These are phyloP conservation scores for Saccharomycopsis capsularis DNA, from an alignment of 805 yeast species.

Conservation along the genomic window DNA sequence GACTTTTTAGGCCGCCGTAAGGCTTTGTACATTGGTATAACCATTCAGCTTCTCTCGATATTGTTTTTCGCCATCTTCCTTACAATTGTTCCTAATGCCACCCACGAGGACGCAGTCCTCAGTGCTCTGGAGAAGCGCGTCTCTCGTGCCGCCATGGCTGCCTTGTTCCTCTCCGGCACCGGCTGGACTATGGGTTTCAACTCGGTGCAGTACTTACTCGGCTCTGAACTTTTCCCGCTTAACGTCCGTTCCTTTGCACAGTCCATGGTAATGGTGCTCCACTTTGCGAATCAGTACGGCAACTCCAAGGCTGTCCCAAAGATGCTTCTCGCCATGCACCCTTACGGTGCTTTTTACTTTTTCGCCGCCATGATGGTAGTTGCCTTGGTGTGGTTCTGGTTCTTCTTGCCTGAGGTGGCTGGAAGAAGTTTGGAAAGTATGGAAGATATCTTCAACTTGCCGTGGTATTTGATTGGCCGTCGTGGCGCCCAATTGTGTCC, in stretches of 20 bases:
- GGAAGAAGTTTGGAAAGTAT: slow-evolving; percentile 47
- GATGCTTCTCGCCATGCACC: slow-evolving; percentile 40
- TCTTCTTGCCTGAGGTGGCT: slow-evolving; percentile 43
- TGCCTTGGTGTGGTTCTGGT: slow-evolving; percentile 42
- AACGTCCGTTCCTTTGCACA: slow-evolving; percentile 44
- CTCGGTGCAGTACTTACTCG: slow-evolving; percentile 46
- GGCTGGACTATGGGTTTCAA: slow-evolving; percentile 60
- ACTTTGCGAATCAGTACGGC: slow-evolving; percentile 51
- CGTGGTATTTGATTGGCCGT: slow-evolving; percentile 55
- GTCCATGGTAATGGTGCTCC: slow-evolving; percentile 47
- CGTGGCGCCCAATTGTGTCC: slow-evolving; percentile 47
- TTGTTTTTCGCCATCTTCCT: slow-evolving; percentile 43
- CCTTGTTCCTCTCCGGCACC: slow-evolving; percentile 42
- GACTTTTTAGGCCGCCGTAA: slow-evolving; percentile 48
- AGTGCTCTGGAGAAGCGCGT: slow-evolving; percentile 32
- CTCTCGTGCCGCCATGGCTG: slow-evolving; percentile 43
- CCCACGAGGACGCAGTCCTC: slow-evolving; percentile 28
- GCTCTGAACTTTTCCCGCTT: slow-evolving; percentile 50
- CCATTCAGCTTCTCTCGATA: slow-evolving; percentile 36
- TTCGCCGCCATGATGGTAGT: slow-evolving; percentile 38
- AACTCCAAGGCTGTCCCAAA: slow-evolving; percentile 49
- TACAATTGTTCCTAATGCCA: slow-evolving; percentile 38
- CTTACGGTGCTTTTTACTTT: slow-evolving; percentile 46
- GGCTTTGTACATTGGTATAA: slow-evolving; percentile 43
- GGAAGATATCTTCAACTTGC: slow-evolving; percentile 46